Evolutionary conservation across 225 moss, liverwort and hornwort genomes (phyloP), one percentile per base, ranked within the genome.

Genomic region (Takakia lepidozioides): DNA sequence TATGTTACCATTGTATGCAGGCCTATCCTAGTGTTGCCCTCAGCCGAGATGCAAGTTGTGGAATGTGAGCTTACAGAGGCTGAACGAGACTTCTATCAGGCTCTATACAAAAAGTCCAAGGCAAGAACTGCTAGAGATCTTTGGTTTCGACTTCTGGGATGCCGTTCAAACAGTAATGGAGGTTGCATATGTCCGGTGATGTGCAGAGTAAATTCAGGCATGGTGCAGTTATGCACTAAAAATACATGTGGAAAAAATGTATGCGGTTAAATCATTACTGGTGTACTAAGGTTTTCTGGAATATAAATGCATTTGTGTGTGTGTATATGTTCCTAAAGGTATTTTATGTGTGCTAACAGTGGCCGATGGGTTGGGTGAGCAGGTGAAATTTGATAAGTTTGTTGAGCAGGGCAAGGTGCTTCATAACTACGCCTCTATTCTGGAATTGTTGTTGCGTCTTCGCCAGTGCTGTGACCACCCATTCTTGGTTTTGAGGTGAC

Each of bases 351-450:
- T n/a, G 32, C 32, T 11, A 32, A 6, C 32, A 32, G 7, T 32
- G 32, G 7, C 11, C 8, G 7, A 11, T 11, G 7, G 32, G 16
- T 35, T 73, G 57, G 38, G 51, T 56, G 34, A 75, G 57, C 84
- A 91, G 91, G 75, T 74, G 48, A 92, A 92, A 63, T 92, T 92
- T 64, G 91, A 92, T 49, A 68, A 73, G 74, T 92, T 92, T 57
- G 91, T 92, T 42, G 76, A 92, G 84, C 87, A 92, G 81, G 91
- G 87, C 16, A 92, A 92, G 67, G 87, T 92, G 30, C 66, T 92
- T 28, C 91, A 92, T 59, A 87, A 92, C 19, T 92, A 92, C 48
- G 91, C 91, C 0, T 92, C 91, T 41, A 92, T 92, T 34, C 61
- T 92, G 49, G 91, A 92, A 62, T 73, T 92, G 58, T 71, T 92